Evolutionary conservation across 768 basidiomycete species (phyloP).

Genomic region (Kwoniella shandongensis): DNA sequence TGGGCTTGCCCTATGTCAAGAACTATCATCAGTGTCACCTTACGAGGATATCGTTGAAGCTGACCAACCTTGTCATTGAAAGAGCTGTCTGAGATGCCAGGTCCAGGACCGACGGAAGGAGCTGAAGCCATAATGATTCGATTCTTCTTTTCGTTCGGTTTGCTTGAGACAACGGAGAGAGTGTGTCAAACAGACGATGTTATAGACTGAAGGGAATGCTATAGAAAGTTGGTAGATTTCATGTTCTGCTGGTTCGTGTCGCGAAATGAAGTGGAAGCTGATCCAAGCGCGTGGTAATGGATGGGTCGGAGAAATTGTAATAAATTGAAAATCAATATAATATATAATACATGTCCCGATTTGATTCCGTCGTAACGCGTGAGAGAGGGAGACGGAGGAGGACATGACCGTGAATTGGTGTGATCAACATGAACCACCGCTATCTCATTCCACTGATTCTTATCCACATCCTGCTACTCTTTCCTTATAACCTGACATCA

Average conservation of each 20-base stretch:
- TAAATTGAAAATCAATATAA: slow-evolving; percentile 1
- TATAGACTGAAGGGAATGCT: slow-evolving; percentile 3
- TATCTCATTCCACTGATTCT: no score
- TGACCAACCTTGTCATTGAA: slow-evolving; percentile 40
- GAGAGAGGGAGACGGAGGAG: no score
- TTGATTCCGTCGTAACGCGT: neutral
- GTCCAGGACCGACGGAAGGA: slow-evolving; percentile 5
- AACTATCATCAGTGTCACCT: slow-evolving; percentile 5
- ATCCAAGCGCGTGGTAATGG: slow-evolving; percentile 8
- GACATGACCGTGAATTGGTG: neutral
- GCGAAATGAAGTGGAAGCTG: neutral
- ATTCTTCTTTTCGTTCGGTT: slow-evolving; percentile 4
- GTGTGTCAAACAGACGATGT: neutral
- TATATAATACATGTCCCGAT: no score
- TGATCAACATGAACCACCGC: no score
- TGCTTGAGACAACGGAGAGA: neutral
- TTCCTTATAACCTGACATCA: neutral
- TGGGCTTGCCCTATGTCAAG: slow-evolving; percentile 78
- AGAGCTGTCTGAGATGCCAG: slow-evolving; percentile 23
- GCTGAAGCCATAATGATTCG: slow-evolving; percentile 16
- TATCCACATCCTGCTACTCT: neutral
- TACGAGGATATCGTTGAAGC: neutral
- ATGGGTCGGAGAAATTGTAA: slow-evolving; percentile 10
- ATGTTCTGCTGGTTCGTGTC: slow-evolving; percentile 11
- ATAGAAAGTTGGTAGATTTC: slow-evolving; percentile 9